A percentile compares a stretch with the other conserved stretches of the same genome.
Evolutionary conservation across 192 early-diverging fungal species (phyloP).

Genomic region (Piromyces sp.): DNA sequence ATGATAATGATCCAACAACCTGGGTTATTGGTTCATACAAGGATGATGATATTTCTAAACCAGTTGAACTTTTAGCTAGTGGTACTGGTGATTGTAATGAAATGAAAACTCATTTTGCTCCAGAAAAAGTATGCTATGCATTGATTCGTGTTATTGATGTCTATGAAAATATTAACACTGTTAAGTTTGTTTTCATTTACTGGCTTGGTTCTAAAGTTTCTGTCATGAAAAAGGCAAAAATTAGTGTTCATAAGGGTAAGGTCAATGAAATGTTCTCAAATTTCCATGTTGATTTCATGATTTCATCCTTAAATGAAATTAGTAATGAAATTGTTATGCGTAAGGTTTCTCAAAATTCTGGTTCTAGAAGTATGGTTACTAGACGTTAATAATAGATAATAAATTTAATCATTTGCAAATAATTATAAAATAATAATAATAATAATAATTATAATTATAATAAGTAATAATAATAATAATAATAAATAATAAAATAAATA

Average conservation of each 20-base stretch:
- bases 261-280: conserved; percentile 10
- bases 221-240: conserved; percentile 13
- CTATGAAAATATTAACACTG: conserved; percentile 6
- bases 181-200: conserved; percentile 18
- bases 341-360: conserved; percentile 7
- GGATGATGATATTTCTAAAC: conserved; percentile 11
- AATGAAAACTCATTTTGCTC: conserved; percentile 7
- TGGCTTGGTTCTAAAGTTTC: conserved; percentile 16
- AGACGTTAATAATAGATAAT: not conserved
- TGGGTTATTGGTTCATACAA: conserved; percentile 18
- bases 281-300: conserved; percentile 16
- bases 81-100: conserved; percentile 12
- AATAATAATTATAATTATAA: too few relatives aligned
- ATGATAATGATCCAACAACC: conserved; percentile 14
- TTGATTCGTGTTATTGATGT: conserved; percentile 12
- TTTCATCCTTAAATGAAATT: conserved; percentile 14
- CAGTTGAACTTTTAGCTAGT: conserved; percentile 8
- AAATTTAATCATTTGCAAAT: too few relatives aligned
- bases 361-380: conserved; percentile 15
- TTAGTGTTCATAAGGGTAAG: conserved; percentile 17
- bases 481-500: too few relatives aligned
- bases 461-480: too few relatives aligned
- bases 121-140: conserved; percentile 9
- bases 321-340: conserved; percentile 6
- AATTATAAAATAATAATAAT: too few relatives aligned